Evolutionary conservation across 768 basidiomycete species (phyloP).

Genomic region (Termitomyces bulborhizus): DNA sequence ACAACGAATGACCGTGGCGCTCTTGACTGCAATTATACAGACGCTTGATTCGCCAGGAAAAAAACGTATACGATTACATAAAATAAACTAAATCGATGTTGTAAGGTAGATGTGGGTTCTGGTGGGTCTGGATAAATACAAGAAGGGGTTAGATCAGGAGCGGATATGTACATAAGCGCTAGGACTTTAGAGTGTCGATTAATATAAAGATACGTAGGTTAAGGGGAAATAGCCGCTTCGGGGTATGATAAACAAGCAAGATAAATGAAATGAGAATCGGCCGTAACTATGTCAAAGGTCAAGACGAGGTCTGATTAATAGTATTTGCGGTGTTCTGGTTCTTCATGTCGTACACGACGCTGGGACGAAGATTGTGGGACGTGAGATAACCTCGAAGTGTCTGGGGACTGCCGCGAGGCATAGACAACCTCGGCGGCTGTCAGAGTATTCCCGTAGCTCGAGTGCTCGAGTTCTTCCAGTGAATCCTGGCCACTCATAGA

Average conservation of each 20-base stretch:
- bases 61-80: constrained; percentile 17
- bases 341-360: constrained; percentile 38
- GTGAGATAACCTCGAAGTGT: constrained; percentile 27
- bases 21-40: neutral
- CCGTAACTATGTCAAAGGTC: constrained; percentile 31
- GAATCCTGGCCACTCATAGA: constrained; percentile 32
- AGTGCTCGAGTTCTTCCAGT: constrained; percentile 32
- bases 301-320: constrained; percentile 19
- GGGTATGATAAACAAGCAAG: constrained; percentile 32
- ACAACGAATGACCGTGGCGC: neutral
- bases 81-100: constrained; percentile 13
- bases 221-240: constrained; percentile 25
- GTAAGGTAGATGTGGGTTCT: constrained; percentile 19
- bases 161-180: constrained; percentile 23
- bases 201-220: constrained; percentile 24
- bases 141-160: constrained; percentile 19
- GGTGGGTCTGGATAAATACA: constrained; percentile 15
- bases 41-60: neutral
- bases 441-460: constrained; percentile 28
- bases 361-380: constrained; percentile 31
- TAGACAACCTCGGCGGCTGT: constrained; percentile 29
- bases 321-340: constrained; percentile 45
- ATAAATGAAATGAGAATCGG: constrained; percentile 29
- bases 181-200: constrained; percentile 32
- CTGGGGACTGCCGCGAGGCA: constrained; percentile 32